Base-by-base conservation (phyloP, 2,329 filamentous ascomycete species). In the Capronia americana region DNA sequence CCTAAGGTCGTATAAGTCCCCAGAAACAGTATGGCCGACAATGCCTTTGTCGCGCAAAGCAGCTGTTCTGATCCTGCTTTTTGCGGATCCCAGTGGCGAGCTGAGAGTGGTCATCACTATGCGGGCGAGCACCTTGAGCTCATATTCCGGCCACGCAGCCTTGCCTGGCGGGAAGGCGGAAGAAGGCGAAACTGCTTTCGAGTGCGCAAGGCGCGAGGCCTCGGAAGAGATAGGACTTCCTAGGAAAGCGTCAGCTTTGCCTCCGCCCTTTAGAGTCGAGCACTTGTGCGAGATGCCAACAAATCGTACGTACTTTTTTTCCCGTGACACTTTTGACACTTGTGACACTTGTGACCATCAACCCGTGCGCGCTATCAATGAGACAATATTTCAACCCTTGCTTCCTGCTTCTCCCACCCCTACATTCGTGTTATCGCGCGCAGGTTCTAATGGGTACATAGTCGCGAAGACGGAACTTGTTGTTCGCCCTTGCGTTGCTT, bases 191-290 rank as follows among this genome's bases (percentile, higher is more conserved):
- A 84, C 82, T 1, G 80, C 83, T 79, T 92, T 92, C 78, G 86
- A 93, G 74, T 96, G 93, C 59, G 93, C 94, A 8, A 88, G 94
- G 24, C 88, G 94, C 70, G 94, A 98, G 82, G 93, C 94, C 0
- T 91, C 86, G 77, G 94, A 98, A 77, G 94, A 98, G 77, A 97
- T 98, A 70, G 94, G 94, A 1, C 87, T 98, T 2, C 92, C 94
- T 1, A 46, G 51, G 55, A 65, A 64, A n/a, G 75, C 76, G 53
- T 84, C 89, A 74, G 86, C 86, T 66, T 84, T 97, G 32, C 92
- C 92, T 1, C 80, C 83, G 12, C 92, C 92, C 0, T 97, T 97
- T 79, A 84, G 85, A 62, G 89, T 98, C 71, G 93, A 97, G 79
- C 90, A 95, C 74, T 87, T 98, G 51, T 96, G 93, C 80, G 87